Percentiles rank a stretch among this genome's conserved stretches.
These are phyloP conservation scores for Lasiodiplodia sp. DNA, from an alignment of 2,329 filamentous ascomycete species.

Conservation along the genomic window DNA sequence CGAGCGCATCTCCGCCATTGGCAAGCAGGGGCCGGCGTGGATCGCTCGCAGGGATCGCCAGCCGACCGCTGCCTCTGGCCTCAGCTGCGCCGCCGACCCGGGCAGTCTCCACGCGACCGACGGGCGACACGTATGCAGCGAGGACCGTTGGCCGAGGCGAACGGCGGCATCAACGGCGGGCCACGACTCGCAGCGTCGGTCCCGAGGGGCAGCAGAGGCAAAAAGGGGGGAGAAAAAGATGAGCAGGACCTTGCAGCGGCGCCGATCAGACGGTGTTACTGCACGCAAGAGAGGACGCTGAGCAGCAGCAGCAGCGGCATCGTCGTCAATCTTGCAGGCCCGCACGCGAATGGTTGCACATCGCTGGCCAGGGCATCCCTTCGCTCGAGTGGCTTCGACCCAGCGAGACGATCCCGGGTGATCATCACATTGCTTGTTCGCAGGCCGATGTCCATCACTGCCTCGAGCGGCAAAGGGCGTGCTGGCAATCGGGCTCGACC, in stretches of 20 bases:
- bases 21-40: conserved; percentile 18
- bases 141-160: conserved; percentile 25
- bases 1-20: conserved; percentile 26
- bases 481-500: conserved; percentile 28
- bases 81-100: conserved; percentile 22
- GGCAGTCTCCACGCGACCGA: conserved; percentile 7
- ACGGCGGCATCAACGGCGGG: conserved; percentile 15
- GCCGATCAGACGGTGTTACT: conserved; percentile 21
- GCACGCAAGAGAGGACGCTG: conserved; percentile 23
- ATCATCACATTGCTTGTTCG: conserved; percentile 30
- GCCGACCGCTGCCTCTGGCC: conserved; percentile 13
- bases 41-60: conserved; percentile 29
- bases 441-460: conserved; percentile 29
- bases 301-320: conserved; percentile 12
- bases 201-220: background rate
- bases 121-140: conserved; percentile 20
- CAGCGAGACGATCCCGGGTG: conserved; percentile 26
- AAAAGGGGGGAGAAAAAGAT: conserved; percentile 11
- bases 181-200: conserved; percentile 13
- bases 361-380: conserved; percentile 27
- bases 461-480: conserved; percentile 28
- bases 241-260: conserved; percentile 19
- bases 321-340: conserved; percentile 22
- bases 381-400: conserved; percentile 25
- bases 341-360: conserved; percentile 17